Evolutionary conservation across 2,329 filamentous ascomycete genomes (phyloP).

Genomic region (Thermomyces lanuginosus): DNA sequence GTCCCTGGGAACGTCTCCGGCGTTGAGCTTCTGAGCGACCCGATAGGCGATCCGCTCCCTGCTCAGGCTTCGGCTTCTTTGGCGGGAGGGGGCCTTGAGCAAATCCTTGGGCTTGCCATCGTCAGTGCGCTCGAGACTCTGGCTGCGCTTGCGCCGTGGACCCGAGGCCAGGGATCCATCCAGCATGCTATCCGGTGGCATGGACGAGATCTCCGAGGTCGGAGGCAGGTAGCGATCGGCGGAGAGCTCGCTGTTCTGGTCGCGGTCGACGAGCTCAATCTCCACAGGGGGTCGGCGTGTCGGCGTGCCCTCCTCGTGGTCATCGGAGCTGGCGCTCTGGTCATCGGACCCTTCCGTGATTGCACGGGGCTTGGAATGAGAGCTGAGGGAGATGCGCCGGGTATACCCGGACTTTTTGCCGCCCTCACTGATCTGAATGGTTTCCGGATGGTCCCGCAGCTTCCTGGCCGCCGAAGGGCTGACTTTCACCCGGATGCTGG

Average conservation of each 20-base stretch:
- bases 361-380: conserved; percentile 23
- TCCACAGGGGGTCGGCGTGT: conserved; percentile 58
- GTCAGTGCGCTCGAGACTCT: conserved; percentile 31
- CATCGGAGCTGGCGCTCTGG: conserved; percentile 53
- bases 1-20: conserved; percentile 29
- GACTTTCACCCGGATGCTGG: conserved; percentile 65
- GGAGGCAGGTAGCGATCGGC: conserved; percentile 45
- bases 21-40: conserved; percentile 50
- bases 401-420: conserved; percentile 56
- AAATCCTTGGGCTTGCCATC: conserved; percentile 23
- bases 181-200: conserved; percentile 56
- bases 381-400: conserved; percentile 47
- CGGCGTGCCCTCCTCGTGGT: conserved; percentile 59
- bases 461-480: conserved; percentile 55
- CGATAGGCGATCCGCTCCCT: conserved; percentile 51
- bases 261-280: conserved; percentile 61
- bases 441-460: conserved; percentile 44
- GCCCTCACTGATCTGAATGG: conserved; percentile 74
- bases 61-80: conserved; percentile 47
- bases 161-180: conserved; percentile 36
- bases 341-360: conserved; percentile 37
- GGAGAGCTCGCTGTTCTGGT: conserved; percentile 52
- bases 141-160: conserved; percentile 33
- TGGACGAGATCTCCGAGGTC: conserved; percentile 74
- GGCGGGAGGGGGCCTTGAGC: conserved; percentile 42